These are phyloP conservation scores for Suillus brevipes DNA, from an alignment of 768 basidiomycete species.

Conservation along the genomic window DNA sequence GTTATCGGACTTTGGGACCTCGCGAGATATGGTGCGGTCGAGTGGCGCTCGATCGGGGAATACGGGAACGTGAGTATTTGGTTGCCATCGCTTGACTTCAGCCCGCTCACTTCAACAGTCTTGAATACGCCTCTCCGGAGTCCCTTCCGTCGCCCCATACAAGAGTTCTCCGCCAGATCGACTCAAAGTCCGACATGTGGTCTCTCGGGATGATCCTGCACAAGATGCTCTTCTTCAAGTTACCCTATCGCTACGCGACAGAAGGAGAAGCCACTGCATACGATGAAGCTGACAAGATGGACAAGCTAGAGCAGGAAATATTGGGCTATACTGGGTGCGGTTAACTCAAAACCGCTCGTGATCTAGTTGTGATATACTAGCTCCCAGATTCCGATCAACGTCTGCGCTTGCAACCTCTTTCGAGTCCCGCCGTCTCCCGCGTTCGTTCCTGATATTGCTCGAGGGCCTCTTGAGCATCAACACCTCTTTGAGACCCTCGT, in stretches of 20 bases:
- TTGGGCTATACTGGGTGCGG: conserved; percentile 69
- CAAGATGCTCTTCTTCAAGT: conserved; percentile 86
- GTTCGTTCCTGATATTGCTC: conserved; percentile 68
- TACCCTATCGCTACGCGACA: conserved; percentile 79
- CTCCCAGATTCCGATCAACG: conserved; percentile 51
- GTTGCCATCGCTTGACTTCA: not conserved
- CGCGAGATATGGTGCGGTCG: conserved; percentile 82
- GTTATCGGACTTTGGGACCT: conserved; percentile 95
- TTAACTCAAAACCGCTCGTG: not conserved
- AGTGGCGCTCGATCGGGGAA: conserved; percentile 79
- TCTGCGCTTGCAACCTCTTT: conserved; percentile 54
- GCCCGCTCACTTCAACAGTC: conserved; percentile 35
- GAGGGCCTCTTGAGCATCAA: conserved; percentile 67
- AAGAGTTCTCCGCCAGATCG: conserved; percentile 66
- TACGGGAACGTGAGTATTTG: conserved; percentile 80
- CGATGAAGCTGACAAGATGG: conserved; percentile 64
- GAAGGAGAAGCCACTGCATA: conserved; percentile 52
- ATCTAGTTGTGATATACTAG: conserved; percentile 7
- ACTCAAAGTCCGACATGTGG: conserved; percentile 96
- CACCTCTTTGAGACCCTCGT: conserved; percentile 64
- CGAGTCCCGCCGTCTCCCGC: conserved; percentile 70
- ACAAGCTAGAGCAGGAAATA: conserved; percentile 72
- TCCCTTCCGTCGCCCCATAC: conserved; percentile 69
- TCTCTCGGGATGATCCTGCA: conserved; percentile 95
- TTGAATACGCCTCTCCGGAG: conserved; percentile 91